Evolutionary conservation across 805 yeast genomes (phyloP), one percentile per base, ranked within the genome.

Genomic region (Wickerhamiella spandovensis): DNA sequence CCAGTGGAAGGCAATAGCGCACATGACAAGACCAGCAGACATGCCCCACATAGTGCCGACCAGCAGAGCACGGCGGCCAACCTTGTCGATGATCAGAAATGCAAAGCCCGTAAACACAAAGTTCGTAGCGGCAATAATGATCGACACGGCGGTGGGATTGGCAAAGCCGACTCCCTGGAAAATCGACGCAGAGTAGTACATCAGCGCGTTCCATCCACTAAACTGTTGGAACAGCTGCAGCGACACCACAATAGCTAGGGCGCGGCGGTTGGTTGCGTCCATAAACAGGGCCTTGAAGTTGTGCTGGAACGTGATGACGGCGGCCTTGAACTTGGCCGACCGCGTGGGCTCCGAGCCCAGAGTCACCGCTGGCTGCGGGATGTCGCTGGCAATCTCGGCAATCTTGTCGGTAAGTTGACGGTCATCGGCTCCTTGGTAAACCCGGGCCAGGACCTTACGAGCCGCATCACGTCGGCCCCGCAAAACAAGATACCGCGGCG

Each of bases 171-270:
- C 86, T 43, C 89, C 79, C 66, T 88, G 81, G 63, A 92, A 92
- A 57, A 92, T 83, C 1, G 97, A 89, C 35, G 95, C 81, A 46
- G 95, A 83, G 67, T 89, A 90, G 71, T 92, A 90, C 95, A 90
- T 85, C 60, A 90, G 75, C 6, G 97, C 86, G 69, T 90, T 92
- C 78, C 90, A 90, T 57, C 97, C 97, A 17, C 95, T 84, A 60
- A 90, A 87, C 69, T 90, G 98, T 71, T 90, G 97, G 61, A 92
- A 83, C 52, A 95, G 96, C 69, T 92, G 97, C 56, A 90, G 70
- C 32, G 94, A 95, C 72, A 96, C 88, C 10, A 90, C 92, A 61
- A 90, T 79, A 32, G 89, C 71, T 54, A 92, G 74, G 5, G 96
- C 97, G 61, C 97, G 79, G 53, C 86, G 78, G 66, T 90, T 89